Evolutionary conservation across 1,139 yeast species (phyloP).

Genomic region (Yamadazyma spencermartinsiae): DNA sequence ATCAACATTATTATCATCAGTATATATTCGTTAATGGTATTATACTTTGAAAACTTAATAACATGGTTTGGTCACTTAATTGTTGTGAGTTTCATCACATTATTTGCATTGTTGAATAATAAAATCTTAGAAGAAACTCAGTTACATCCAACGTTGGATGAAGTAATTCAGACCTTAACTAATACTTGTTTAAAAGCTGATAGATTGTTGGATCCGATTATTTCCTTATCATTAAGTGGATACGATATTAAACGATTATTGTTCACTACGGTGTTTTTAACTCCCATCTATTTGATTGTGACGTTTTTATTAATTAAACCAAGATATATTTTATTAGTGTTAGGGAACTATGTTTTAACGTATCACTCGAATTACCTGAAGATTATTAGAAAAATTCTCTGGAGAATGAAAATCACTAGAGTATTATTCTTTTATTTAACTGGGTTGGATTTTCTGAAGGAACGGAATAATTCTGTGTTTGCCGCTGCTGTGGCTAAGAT

Average conservation of each 20-base stretch:
- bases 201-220: constrained; percentile 73
- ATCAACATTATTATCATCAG: constrained; percentile 64
- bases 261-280: constrained; percentile 79
- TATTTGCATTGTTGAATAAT: constrained; percentile 63
- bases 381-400: constrained; percentile 75
- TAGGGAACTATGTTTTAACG: constrained; percentile 67
- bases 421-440: constrained; percentile 76
- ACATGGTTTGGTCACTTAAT: constrained; percentile 80
- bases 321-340: constrained; percentile 58
- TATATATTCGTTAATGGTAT: constrained; percentile 56
- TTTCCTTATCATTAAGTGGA: constrained; percentile 66
- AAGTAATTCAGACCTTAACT: constrained; percentile 79
- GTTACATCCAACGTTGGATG: constrained; percentile 80
- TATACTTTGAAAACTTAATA: constrained; percentile 72
- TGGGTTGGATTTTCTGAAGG: constrained; percentile 77
- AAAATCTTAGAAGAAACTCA: constrained; percentile 53
- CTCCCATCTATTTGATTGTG: constrained; percentile 76
- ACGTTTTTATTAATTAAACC: constrained; percentile 72
- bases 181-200: constrained; percentile 76
- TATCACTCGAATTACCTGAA: constrained; percentile 86
- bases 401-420: constrained; percentile 78
- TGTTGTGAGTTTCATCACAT: constrained; percentile 64
- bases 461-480: constrained; percentile 46
- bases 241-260: constrained; percentile 77
- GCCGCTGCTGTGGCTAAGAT: constrained; percentile 64